A percentile compares a stretch with the other conserved stretches of the same genome.
phyloP scores from a whole-genome alignment of 2,329 filamentous ascomycete genomes.

The Sphaerulina populicola region DNA sequence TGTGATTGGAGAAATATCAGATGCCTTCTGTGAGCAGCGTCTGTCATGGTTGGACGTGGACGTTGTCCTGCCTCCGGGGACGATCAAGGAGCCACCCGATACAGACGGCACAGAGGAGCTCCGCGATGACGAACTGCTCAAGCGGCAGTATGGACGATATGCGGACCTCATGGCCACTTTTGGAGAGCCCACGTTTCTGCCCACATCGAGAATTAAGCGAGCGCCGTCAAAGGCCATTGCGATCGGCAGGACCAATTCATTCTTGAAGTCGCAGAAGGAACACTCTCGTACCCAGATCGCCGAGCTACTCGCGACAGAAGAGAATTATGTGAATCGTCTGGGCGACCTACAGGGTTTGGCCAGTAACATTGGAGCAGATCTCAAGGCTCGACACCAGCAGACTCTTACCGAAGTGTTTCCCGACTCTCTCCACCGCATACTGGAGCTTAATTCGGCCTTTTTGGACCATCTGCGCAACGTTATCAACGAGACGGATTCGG shows the following conservation, averaged over 20 bases:
- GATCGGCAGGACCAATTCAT: conserved; percentile 67
- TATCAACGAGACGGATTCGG: conserved; percentile 75
- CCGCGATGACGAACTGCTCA: conserved; percentile 31
- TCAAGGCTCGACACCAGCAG: conserved; percentile 43
- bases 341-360: conserved; percentile 76
- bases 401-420: conserved; percentile 73
- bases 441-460: conserved; percentile 74
- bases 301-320: conserved; percentile 87
- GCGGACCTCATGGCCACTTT: conserved; percentile 67
- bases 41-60: conserved; percentile 82
- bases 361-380: conserved; percentile 69
- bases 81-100: conserved; percentile 44
- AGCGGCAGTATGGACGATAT: conserved; percentile 70
- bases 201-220: conserved; percentile 72
- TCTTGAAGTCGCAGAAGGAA: conserved; percentile 73
- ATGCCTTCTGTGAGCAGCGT: conserved; percentile 70
- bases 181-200: conserved; percentile 76
- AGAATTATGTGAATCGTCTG: conserved; percentile 65
- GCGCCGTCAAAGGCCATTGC: conserved; percentile 81
- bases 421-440: conserved; percentile 66
- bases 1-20: conserved; percentile 63
- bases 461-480: conserved; percentile 65
- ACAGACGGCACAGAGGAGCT: conserved; percentile 23
- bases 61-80: conserved; percentile 69
- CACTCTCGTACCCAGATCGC: conserved; percentile 79